Evolutionary conservation across 2,329 filamentous ascomycete genomes (phyloP), one percentile per base, ranked within the genome.

Genomic region (Drechslerella dactyloides): DNA sequence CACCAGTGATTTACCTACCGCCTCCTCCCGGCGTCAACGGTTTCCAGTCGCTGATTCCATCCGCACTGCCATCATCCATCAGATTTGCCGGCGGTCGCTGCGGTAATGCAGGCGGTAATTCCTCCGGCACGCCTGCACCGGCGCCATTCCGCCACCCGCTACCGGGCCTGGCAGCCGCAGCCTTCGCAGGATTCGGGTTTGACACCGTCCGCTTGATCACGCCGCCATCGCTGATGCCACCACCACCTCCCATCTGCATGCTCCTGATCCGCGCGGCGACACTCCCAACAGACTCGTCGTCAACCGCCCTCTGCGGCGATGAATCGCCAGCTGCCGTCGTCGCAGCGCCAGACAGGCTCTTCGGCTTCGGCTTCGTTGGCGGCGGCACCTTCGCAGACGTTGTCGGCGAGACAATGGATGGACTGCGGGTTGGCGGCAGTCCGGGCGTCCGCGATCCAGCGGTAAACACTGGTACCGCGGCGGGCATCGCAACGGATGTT

Each of bases 381-480:
- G 68, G 60, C 15, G 55, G 24, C 11, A 30, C 17, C 58, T 46
- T 59, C 56, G 6, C 55, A 30, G 58, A 62, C 17, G 55, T 35
- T 27, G 64, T 61, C 10, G 68, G 65, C 11, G 50, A 53, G 10
- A 53, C n/a, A 21, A 21, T 5, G 10, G 50, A 53, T 17, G 61
- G 57, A 58, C 53, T 75, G 21, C 46, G 62, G 51, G 42, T 59
- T 27, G 54, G 51, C 66, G 53, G 70, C 63, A 19, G 52, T 62
- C 75, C 15, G 73, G 65, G 61, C 46, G 74, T 60, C 62, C 81
- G 79, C 6, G 81, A 79, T 8, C 82, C 80, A 3, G 82, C 80
- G 0, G 77, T 76, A 33, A 78, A 76, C 10, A 75, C 69, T 11
- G 73, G 70, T n/a, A n/a, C n/a, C 21, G 76, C 61, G 8, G 61